A percentile compares a stretch with the other conserved stretches of the same genome.
These are phyloP conservation scores for Erodium moschatum DNA, from an alignment of 441 rosid genomes.

Conservation along the genomic window DNA sequence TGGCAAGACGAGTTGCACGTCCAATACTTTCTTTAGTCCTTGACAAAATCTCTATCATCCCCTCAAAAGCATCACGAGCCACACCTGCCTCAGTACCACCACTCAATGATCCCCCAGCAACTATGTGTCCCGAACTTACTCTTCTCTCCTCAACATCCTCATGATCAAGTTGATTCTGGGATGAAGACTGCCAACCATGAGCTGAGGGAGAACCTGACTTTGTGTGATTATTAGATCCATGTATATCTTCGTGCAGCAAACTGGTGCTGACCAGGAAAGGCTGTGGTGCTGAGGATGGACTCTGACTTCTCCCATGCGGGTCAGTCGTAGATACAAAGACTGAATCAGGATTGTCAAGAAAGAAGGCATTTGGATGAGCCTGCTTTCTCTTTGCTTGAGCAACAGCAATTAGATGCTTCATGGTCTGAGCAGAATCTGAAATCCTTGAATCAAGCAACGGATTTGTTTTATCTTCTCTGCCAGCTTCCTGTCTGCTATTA, in stretches of 20 bases:
- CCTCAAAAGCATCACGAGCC: slow-evolving; percentile 99
- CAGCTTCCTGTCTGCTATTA: slow-evolving; percentile 42
- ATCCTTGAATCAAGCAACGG: slow-evolving; percentile 41
- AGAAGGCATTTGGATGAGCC: slow-evolving; percentile 23
- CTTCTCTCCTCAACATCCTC: slow-evolving; percentile 73
- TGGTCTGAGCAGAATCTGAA: slow-evolving; percentile 56
- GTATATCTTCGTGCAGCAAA: slow-evolving; percentile 35
- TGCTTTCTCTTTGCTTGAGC: slow-evolving; percentile 91
- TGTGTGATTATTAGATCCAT: slow-evolving; percentile 32
- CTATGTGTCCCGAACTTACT: slow-evolving; percentile 57
- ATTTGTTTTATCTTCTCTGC: slow-evolving; percentile 40
- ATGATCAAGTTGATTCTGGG: slow-evolving; percentile 39
- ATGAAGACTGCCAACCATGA: slow-evolving; percentile 39
- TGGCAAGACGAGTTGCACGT: slow-evolving; percentile 97
- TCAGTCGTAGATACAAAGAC: slow-evolving; percentile 37
- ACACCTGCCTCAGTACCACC: slow-evolving; percentile 96
- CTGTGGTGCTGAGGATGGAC: slow-evolving; percentile 43
- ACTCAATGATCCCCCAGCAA: slow-evolving; percentile 70
- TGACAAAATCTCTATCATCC: slow-evolving; percentile 96
- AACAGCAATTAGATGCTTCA: slow-evolving; percentile 95
- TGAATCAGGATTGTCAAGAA: slow-evolving; percentile 39
- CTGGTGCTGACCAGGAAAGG: slow-evolving; percentile 35
- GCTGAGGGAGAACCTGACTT: slow-evolving; percentile 31
- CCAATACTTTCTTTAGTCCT: slow-evolving; percentile 99
- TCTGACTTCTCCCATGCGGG: slow-evolving; percentile 42